Evolutionary conservation across 805 yeast genomes (phyloP), one percentile per base, ranked within the genome.

Genomic region (Priceomyces castillae): DNA sequence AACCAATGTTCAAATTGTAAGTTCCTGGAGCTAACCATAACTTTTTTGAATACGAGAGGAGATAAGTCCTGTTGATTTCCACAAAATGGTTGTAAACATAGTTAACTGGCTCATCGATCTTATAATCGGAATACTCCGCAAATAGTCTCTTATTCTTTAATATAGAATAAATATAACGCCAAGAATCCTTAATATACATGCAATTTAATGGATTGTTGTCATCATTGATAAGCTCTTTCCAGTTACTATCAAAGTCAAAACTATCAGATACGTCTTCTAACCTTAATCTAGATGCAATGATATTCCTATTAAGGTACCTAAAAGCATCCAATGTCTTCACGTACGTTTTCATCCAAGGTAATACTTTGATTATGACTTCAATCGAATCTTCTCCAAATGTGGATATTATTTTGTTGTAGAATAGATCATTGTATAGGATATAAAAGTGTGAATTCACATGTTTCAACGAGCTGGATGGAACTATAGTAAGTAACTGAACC

Each of bases 141-240:
- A 74, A 81, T 22, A 81, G 51, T 34, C 84, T 58, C 39, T 78
- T 69, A 52, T 78, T 80, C 47, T 68, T 70, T 44, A 78, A 58
- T 6, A 82, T 60, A 0, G 78, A 70, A 47, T 75, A 77, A 1
- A 80, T 64, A 22, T 80, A 61, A 47, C 63, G 67, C 84, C 85
- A 82, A 0, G 81, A 76, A 56, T 78, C 84, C 43, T 64, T 66
- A 11, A 77, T 55, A 46, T 54, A 76, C 42, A 50, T 46, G 18
- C 56, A 52, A 42, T 65, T 49, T 14, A 64, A 49, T 5, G 58
- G 57, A 39, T 53, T 55, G 41, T 37, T 30, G 11, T 30, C 47
- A 15, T 20, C 44, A 18, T 17, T 34, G 9, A 22, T 18, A 33
- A 22, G 39, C 25, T 37, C 41, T 22, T 39, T 28, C 30, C 16